Percentiles rank a stretch among this genome's conserved stretches.
These are phyloP conservation scores for Primulina huaijiensis DNA, from an alignment of 257 asterid genomes.

Conservation along the genomic window DNA sequence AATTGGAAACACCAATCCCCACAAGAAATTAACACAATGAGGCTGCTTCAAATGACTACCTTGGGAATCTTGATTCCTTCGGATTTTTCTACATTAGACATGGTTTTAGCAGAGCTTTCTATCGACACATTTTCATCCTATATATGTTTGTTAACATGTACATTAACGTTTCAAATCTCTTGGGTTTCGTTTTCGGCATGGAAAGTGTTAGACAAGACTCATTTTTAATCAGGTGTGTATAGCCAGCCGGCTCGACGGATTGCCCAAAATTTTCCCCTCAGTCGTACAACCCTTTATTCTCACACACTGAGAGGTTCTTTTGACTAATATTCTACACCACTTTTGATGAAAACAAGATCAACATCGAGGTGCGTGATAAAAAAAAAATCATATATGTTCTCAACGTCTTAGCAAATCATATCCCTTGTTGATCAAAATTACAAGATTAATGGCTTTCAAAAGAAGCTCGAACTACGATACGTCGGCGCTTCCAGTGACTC, in stretches of 20 bases:
- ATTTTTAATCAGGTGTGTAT: not conserved
- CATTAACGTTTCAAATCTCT: no score
- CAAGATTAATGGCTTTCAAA: conserved; percentile 31
- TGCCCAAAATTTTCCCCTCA: no score
- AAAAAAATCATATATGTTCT: no score
- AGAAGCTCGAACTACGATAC: conserved; percentile 28
- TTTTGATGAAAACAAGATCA: no score
- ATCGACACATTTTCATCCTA: no score
- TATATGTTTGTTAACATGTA: no score
- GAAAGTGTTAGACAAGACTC: not conserved
- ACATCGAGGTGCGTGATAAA: no score
- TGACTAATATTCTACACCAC: no score
- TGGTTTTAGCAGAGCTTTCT: not conserved
- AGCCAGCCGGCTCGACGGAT: not conserved
- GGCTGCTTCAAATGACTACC: not conserved
- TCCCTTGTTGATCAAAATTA: not conserved
- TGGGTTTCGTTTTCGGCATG: no score
- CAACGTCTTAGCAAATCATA: not conserved
- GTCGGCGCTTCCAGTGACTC: conserved; percentile 31
- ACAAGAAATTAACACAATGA: not conserved
- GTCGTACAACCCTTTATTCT: no score
- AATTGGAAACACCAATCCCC: not conserved
- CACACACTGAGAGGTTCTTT: no score
- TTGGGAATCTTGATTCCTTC: not conserved
- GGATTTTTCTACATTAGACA: not conserved